Percentiles rank a stretch among this genome's conserved stretches.
phyloP scores from a whole-genome alignment of 441 rosid genomes.

The Francoa sonchifolia region DNA sequence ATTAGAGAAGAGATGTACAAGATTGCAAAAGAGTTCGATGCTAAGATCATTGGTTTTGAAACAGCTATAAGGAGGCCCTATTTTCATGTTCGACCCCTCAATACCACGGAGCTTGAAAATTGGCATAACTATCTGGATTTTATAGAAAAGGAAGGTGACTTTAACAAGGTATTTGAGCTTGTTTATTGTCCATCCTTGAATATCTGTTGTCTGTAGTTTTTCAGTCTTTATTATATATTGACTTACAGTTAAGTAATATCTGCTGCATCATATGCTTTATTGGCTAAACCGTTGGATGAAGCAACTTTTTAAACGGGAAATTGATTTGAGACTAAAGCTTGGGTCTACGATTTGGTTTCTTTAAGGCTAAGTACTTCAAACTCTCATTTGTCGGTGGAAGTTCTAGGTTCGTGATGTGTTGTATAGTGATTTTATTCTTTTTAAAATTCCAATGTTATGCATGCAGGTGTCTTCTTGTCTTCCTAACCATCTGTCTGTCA shows the following conservation, averaged over 20 bases:
- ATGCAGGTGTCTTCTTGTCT: constrained; percentile 93
- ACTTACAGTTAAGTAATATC: constrained; percentile 85
- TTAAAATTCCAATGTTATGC: constrained; percentile 75
- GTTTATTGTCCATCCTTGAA: constrained; percentile 21
- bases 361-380: constrained; percentile 94
- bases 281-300: constrained; percentile 97
- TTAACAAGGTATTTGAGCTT: constrained; percentile 73
- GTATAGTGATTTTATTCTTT: constrained; percentile 27
- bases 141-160: constrained; percentile 71
- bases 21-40: constrained; percentile 89
- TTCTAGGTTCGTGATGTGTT: constrained; percentile 60
- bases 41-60: constrained; percentile 86
- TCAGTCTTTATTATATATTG: constrained; percentile 52
- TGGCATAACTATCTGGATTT: constrained; percentile 90
- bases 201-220: constrained; percentile 35
- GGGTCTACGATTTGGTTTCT: constrained; percentile 84
- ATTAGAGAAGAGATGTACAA: constrained; percentile 81
- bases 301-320: constrained; percentile 84
- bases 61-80: constrained; percentile 90
- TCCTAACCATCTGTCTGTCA: constrained; percentile 89
- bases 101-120: constrained; percentile 78
- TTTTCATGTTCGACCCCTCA: constrained; percentile 90
- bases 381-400: constrained; percentile 67
- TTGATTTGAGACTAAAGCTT: constrained; percentile 92
- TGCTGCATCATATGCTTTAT: constrained; percentile 91